Evolutionary conservation across 2,329 filamentous ascomycete species (phyloP), one percentile per base, ranked within the genome.

Genomic region (Cladophialophora immunda): DNA sequence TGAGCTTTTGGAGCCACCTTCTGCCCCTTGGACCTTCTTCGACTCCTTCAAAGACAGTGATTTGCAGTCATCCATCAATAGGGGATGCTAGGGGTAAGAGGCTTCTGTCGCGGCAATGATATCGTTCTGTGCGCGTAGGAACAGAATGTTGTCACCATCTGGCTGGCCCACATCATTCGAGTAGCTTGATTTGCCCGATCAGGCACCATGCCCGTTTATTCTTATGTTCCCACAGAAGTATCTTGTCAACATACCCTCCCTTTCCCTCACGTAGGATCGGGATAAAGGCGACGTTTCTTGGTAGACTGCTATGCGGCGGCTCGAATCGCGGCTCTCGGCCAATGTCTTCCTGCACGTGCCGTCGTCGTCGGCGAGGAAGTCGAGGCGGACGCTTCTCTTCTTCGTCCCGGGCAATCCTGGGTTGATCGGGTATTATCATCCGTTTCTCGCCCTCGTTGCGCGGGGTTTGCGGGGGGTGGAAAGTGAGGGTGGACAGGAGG

Each of bases 361-460:
- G 17, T n/a, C 4, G 38, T 19, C n/a, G 38, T n/a, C 17, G 38
- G n/a, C 5, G 38, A 41, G 38, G 17, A 41, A 54, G 25, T 15
- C 2, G 27, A 41, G 25, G 34, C 17, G 62, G 45, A 67, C 62
- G n/a, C 32, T 73, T 15, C 56, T 82, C 13, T 83, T 79, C 71
- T 82, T 85, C 64, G 79, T 86, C 34, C 80, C 83, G 25, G 83
- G 83, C 29, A 86, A 85, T 68, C 81, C 83, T 1, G 81, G 82
- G 1, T 73, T 85, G 38, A 81, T 84, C 62, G 76, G 77, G 7
- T 86, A 85, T 76, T 84, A 83, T 70, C 75, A 80, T 64, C 73
- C 75, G 1, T 83, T 82, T 67, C 73, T 83, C 36, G 79, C 79
- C 7, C 69, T 78, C 13, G 70, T 83, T 2, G 72, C 75, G 2